A percentile compares a stretch with the other conserved stretches of the same genome.
These are phyloP conservation scores for Aspergillus kassunensis DNA, from an alignment of 495 filamentous ascomycete genomes.

Conservation along the genomic window DNA sequence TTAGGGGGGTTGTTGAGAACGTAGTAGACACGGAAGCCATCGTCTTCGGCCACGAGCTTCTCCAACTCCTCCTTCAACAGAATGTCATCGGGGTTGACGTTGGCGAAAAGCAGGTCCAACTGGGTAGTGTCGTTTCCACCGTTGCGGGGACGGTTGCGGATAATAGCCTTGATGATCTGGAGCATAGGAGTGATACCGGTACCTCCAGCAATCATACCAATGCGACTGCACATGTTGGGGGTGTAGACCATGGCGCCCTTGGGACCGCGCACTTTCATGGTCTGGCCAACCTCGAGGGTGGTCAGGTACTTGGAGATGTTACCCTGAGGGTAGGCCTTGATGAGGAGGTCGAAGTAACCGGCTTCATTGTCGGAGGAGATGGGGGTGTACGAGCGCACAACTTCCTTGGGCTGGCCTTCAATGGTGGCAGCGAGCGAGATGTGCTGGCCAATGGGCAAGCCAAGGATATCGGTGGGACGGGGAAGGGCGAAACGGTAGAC, in stretches of 20 bases:
- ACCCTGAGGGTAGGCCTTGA: constrained; percentile 95
- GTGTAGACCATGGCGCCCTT: constrained; percentile 97
- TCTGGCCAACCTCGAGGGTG: constrained; percentile 73
- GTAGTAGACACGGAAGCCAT: constrained; percentile 80
- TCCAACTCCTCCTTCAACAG: constrained; percentile 89
- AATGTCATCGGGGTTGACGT: constrained; percentile 90
- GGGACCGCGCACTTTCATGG: constrained; percentile 83
- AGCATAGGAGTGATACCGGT: constrained; percentile 99
- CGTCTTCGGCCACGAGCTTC: constrained; percentile 67
- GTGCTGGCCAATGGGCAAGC: constrained; percentile 96
- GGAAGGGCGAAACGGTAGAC: constrained; percentile 95
- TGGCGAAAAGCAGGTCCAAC: constrained; percentile 93
- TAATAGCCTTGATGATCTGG: constrained; percentile 87
- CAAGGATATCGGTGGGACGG: constrained; percentile 71
- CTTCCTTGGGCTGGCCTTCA: constrained; percentile 73
- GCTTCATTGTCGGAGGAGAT: constrained; percentile 87
- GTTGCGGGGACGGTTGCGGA: constrained; percentile 66
- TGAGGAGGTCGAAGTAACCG: constrained; percentile 94
- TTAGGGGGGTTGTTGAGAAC: constrained; percentile 94
- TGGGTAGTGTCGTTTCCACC: constrained; percentile 76
- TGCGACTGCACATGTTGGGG: constrained; percentile 88
- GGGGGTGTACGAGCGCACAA: constrained; percentile 94
- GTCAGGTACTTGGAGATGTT: constrained; percentile 94
- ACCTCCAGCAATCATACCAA: constrained; percentile 97
- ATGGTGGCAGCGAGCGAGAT: constrained; percentile 88